Evolutionary conservation across 768 basidiomycete genomes (phyloP), one percentile per base, ranked within the genome.

Genomic region (Harrya chromipes): DNA sequence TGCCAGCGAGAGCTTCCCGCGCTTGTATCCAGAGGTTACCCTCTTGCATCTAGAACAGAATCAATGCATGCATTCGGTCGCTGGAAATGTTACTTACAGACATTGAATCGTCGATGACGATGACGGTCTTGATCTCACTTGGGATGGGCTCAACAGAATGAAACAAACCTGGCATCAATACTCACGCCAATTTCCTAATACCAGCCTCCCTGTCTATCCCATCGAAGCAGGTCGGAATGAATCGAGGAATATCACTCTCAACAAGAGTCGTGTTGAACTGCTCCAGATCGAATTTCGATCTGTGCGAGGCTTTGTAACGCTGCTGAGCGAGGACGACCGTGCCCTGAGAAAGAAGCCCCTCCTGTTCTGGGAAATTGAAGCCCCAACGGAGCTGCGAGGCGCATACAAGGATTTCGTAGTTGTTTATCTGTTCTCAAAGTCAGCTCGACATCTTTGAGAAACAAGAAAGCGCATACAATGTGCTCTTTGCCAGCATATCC

Each of bases 81-180:
- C 16, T 2, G 17, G 4, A 17, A 12, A 14, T 1, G 33, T 19
- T 14, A 53, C 61, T 41, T 19, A 70, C 70, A 1, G 75, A 74
- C 43, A 69, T 56, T 1, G 73, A 74, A 44, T 74, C 75, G 40
- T 73, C 70, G 20, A 75, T 56, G 33, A 75, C 51, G 38, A 75
- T 64, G 35, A 75, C 70, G 13, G 74, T 70, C 52, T 75, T 75
- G 59, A 72, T 67, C 41, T 70, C 70, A 47, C 70, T n/a, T 70
- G 37, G 19, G 8, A 33, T 40, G 11, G 5, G 6, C 10, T 59
- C 48, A 63, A 38, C n/a, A 42, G 4, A 35, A 12, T 10, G 23
- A 16, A 20, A 29, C 0, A 19, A 26, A 19, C 21, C 12, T 16
- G 33, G 33, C 5, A 27, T 29, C 0, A 4, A 50, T n/a, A 70